Evolutionary conservation across 768 basidiomycete genomes (phyloP).

Genomic region (Tylopilus rubrobrunneus): DNA sequence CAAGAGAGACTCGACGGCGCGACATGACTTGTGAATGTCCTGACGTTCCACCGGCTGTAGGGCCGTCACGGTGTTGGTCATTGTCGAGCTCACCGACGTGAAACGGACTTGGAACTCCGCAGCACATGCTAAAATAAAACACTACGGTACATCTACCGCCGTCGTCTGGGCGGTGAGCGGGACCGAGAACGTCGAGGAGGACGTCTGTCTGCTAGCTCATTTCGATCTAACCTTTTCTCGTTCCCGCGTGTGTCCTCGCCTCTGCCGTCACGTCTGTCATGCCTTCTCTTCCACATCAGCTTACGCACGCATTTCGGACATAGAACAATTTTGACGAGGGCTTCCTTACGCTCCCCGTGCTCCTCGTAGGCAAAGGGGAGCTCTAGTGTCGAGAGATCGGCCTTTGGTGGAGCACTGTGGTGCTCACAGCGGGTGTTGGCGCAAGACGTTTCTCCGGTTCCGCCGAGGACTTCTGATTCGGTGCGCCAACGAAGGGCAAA

Average conservation of each 20-base stretch:
- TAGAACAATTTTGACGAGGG: constrained; percentile 87
- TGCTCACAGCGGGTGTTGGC: constrained; percentile 81
- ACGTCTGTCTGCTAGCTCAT: not conserved
- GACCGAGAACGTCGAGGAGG: constrained; percentile 25
- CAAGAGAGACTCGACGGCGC: constrained; percentile 65
- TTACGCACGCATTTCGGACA: constrained; percentile 79
- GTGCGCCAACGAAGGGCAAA: constrained; percentile 94
- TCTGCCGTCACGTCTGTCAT: constrained; percentile 45
- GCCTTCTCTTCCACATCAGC: constrained; percentile 79
- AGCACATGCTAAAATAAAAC: not conserved
- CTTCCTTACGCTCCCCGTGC: constrained; percentile 66
- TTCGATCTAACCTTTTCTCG: not conserved
- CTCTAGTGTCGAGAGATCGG: constrained; percentile 69
- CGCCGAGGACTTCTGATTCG: constrained; percentile 82
- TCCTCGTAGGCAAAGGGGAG: constrained; percentile 89
- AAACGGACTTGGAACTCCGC: constrained; percentile 23
- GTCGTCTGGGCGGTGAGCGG: constrained; percentile 23
- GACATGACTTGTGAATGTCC: constrained; percentile 81
- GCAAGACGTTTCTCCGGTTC: constrained; percentile 83
- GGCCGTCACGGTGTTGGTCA: constrained; percentile 12
- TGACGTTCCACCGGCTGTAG: constrained; percentile 50
- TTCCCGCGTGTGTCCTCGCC: not conserved
- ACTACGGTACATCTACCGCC: not conserved
- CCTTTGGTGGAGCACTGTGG: constrained; percentile 39
- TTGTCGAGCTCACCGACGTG: constrained; percentile 1